Evolutionary conservation across 352 stramenopile genomes (phyloP).

Genomic region (Hyaloperonospora brassicae): DNA sequence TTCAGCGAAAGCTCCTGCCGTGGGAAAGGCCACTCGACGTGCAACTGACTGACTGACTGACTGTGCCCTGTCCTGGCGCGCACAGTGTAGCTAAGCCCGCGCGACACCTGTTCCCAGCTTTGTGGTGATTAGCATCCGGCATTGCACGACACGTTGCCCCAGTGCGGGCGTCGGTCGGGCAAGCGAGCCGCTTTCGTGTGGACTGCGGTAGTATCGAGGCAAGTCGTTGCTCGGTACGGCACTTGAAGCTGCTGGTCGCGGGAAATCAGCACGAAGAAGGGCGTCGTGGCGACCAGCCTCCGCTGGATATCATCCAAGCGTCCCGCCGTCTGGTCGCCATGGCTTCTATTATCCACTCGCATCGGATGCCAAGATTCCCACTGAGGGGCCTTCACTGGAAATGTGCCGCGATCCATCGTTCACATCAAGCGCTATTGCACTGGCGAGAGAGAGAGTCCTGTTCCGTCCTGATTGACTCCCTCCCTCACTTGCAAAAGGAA

Average conservation of each 20-base stretch:
- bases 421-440: no score
- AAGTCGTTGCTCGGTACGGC: slow-evolving; percentile 13
- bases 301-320: slow-evolving; percentile 9
- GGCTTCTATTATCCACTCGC: slow-evolving; percentile 13
- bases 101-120: no score
- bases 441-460: no score
- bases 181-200: background rate
- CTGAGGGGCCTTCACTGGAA: no score
- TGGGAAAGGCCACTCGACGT: background rate
- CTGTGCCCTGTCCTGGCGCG: background rate
- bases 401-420: no score
- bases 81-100: no score
- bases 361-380: no score
- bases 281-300: slow-evolving; percentile 10
- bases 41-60: background rate
- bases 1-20: background rate
- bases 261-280: slow-evolving; percentile 17
- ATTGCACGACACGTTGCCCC: background rate
- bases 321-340: slow-evolving; percentile 24
- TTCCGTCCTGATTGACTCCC: no score
- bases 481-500: no score
- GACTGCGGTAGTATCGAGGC: background rate
- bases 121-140: no score
- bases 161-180: background rate
- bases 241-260: slow-evolving; percentile 24